These are phyloP conservation scores for Clonostachys byssicola DNA, from an alignment of 2,329 filamentous ascomycete genomes.

Conservation along the genomic window DNA sequence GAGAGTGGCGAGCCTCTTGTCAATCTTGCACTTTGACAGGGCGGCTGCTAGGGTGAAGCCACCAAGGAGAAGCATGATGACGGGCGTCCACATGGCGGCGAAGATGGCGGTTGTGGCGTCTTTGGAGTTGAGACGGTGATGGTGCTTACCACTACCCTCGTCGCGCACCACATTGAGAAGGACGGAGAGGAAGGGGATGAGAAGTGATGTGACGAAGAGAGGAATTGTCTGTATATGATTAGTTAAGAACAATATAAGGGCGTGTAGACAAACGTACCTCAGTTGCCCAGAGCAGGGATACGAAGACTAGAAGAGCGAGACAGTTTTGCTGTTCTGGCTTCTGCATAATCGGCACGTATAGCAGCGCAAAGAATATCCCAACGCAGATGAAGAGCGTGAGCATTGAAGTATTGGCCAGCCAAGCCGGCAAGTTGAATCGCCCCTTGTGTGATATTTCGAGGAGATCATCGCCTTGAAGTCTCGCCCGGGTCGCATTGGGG, in stretches of 20 bases:
- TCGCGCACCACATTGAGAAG: constrained; percentile 78
- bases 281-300: constrained; percentile 93
- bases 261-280: constrained; percentile 56
- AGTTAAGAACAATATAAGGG: not conserved
- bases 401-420: constrained; percentile 81
- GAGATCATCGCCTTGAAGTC: constrained; percentile 81
- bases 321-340: constrained; percentile 93
- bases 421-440: constrained; percentile 68
- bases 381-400: constrained; percentile 70
- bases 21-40: constrained; percentile 94
- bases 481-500: constrained; percentile 60
- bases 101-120: constrained; percentile 82
- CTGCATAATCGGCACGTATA: constrained; percentile 78
- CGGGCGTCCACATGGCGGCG: constrained; percentile 96
- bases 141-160: constrained; percentile 53
- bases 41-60: constrained; percentile 96
- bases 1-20: constrained; percentile 94
- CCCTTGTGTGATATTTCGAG: constrained; percentile 62
- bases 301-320: constrained; percentile 86
- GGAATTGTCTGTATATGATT: constrained; percentile 71
- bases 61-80: constrained; percentile 95
- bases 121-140: constrained; percentile 71
- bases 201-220: constrained; percentile 89
- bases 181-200: constrained; percentile 91
- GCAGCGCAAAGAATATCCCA: constrained; percentile 67